Conservation (phyloP, 768 basidiomycete species). For the Tricholoma furcatifolium region DNA sequence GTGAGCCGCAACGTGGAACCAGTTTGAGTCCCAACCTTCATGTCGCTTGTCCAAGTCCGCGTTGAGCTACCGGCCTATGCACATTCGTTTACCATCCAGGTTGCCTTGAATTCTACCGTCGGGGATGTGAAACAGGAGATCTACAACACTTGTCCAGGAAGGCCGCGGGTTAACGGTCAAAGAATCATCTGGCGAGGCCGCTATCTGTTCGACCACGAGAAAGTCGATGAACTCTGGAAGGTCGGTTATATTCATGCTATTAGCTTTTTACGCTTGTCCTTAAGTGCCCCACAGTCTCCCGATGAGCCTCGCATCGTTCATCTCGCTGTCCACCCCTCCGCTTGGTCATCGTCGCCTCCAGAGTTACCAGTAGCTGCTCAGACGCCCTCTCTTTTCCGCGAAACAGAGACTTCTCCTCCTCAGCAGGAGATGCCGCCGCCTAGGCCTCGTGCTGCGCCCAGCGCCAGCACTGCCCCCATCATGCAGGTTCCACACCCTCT, state of each 20-base stretch:
- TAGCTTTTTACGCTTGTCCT: constrained; percentile 10
- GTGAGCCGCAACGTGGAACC: constrained; percentile 21
- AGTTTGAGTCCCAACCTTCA: constrained; percentile 19
- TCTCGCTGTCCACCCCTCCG: constrained; percentile 77
- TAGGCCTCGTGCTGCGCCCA: constrained; percentile 1
- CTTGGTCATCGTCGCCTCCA: constrained; percentile 63
- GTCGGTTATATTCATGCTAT: constrained; percentile 32
- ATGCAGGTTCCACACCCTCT: constrained; percentile 19
- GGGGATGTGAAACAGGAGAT: constrained; percentile 70
- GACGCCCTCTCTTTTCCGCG: constrained; percentile 4
- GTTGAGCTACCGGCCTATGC: constrained; percentile 79
- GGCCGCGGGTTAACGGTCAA: constrained; percentile 69
- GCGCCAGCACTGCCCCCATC: neutral
- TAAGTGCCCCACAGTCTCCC: constrained; percentile 37
- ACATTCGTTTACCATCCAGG: constrained; percentile 59
- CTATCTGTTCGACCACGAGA: constrained; percentile 61
- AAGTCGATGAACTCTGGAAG: constrained; percentile 69
- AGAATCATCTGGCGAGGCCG: constrained; percentile 77
- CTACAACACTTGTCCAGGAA: constrained; percentile 54
- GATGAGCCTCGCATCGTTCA: constrained; percentile 66
- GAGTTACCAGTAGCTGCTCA: constrained; percentile 22
- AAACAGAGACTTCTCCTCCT: constrained; percentile 2
- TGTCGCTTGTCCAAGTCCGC: constrained; percentile 50
- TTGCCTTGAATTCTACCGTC: constrained; percentile 48
- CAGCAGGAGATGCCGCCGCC: constrained; percentile 6